Conservation (phyloP, 2,329 filamentous ascomycete genomes). For the Daldinia eschscholtzii region DNA sequence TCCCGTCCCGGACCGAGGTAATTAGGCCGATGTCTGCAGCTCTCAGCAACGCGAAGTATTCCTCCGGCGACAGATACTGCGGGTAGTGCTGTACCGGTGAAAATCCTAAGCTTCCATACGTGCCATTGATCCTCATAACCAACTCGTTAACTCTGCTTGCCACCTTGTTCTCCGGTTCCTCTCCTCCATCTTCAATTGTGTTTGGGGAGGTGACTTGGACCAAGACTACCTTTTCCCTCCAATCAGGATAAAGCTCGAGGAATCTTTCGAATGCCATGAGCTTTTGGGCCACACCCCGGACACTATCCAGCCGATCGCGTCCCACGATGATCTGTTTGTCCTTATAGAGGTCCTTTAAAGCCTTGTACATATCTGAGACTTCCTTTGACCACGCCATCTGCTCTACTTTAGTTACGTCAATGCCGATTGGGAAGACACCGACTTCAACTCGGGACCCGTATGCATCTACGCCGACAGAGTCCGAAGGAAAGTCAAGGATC, state of each 20-base stretch:
- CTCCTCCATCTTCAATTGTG: conserved; percentile 81
- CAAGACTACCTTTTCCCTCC: conserved; percentile 90
- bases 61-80: conserved; percentile 88
- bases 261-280: conserved; percentile 94
- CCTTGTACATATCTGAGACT: conserved; percentile 78
- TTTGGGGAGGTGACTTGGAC: conserved; percentile 96
- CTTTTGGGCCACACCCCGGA: conserved; percentile 95
- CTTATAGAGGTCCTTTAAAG: conserved; percentile 81
- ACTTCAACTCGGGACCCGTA: conserved; percentile 91
- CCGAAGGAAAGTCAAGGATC: conserved; percentile 90
- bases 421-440: conserved; percentile 94
- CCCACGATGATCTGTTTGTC: conserved; percentile 96
- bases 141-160: conserved; percentile 91
- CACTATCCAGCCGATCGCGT: conserved; percentile 91
- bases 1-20: conserved; percentile 94
- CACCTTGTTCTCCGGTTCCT: conserved; percentile 82
- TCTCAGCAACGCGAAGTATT: conserved; percentile 94
- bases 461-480: conserved; percentile 85
- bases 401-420: conserved; percentile 86
- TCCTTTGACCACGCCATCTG: conserved; percentile 78
- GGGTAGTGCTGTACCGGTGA: conserved; percentile 95
- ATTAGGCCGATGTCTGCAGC: conserved; percentile 93
- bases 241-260: conserved; percentile 89
- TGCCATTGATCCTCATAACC: conserved; percentile 90
- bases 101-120: conserved; percentile 88